These are phyloP conservation scores for Sarocladium strictum DNA, from an alignment of 2,329 filamentous ascomycete genomes.

Conservation along the genomic window DNA sequence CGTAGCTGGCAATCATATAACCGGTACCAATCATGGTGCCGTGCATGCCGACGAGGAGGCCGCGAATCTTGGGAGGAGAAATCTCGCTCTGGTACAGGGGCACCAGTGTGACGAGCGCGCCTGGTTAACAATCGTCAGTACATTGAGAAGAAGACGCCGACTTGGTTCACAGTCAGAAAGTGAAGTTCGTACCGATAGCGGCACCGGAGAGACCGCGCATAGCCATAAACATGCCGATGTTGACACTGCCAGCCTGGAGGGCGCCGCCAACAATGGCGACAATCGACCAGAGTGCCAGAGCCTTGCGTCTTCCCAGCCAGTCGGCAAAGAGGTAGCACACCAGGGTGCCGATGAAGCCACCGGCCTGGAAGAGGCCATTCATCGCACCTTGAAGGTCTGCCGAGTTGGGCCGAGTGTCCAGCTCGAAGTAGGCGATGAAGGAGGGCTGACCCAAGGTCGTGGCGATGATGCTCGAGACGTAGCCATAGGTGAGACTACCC, in stretches of 20 bases:
- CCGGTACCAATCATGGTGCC: slow-evolving; percentile 25
- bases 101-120: slow-evolving; percentile 29
- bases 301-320: too few relatives aligned
- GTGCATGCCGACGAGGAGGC: slow-evolving; percentile 27
- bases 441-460: neutral
- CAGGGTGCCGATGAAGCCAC: neutral
- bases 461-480: neutral
- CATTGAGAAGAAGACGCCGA: too few relatives aligned
- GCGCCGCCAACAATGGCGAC: too few relatives aligned
- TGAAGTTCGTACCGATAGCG: too few relatives aligned
- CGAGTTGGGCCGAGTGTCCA: neutral
- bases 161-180: too few relatives aligned
- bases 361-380: neutral
- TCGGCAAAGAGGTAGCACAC: too few relatives aligned
- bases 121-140: too few relatives aligned
- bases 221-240: too few relatives aligned
- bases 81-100: slow-evolving; percentile 31
- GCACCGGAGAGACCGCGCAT: too few relatives aligned
- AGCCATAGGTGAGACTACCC: too few relatives aligned
- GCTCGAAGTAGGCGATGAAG: neutral
- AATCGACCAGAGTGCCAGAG: too few relatives aligned
- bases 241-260: too few relatives aligned
- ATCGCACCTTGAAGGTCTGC: neutral
- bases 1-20: slow-evolving; percentile 26
- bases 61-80: slow-evolving; percentile 28